phyloP scores from a whole-genome alignment of 1,284 basidiomycete genomes.

The Takashimella tepidaria region DNA sequence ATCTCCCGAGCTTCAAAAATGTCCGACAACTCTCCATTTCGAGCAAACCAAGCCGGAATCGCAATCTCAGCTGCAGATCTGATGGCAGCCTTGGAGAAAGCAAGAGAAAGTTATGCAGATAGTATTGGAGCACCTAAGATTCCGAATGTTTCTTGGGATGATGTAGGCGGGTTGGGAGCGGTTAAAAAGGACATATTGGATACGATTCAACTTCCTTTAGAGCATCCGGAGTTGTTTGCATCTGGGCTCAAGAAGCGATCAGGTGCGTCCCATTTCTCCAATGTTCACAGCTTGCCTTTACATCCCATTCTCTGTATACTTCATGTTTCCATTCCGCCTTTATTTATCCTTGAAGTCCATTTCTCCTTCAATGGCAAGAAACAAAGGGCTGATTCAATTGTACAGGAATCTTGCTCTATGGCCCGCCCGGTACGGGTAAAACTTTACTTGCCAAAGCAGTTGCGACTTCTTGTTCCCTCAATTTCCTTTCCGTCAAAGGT shows the following conservation, averaged over 20 bases:
- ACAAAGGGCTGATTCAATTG: background rate
- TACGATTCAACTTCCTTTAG: conserved; percentile 91
- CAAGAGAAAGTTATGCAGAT: conserved; percentile 76
- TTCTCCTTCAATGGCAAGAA: no score
- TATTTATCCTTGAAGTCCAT: no score
- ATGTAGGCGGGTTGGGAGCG: conserved; percentile 83
- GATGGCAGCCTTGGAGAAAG: conserved; percentile 66
- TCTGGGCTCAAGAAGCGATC: conserved; percentile 93
- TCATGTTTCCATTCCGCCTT: no score
- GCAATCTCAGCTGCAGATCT: conserved; percentile 66
- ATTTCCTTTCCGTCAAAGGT: conserved; percentile 94
- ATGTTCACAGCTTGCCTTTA: background rate
- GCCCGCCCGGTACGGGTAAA: conserved; percentile 93
- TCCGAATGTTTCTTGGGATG: conserved; percentile 95
- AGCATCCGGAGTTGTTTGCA: conserved; percentile 88
- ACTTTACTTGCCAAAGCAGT: conserved; percentile 71
- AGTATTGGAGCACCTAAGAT: conserved; percentile 96
- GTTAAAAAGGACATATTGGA: conserved; percentile 95
- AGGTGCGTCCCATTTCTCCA: conserved; percentile 52
- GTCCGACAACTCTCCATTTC: conserved; percentile 3
- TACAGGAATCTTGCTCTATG: conserved; percentile 66
- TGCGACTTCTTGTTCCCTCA: conserved; percentile 84
- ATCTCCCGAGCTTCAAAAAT: conserved; percentile 50
- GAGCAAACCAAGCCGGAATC: conserved; percentile 52
- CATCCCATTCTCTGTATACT: no score